phyloP scores from a whole-genome alignment of 257 asterid species.

The Scutellaria minor region DNA sequence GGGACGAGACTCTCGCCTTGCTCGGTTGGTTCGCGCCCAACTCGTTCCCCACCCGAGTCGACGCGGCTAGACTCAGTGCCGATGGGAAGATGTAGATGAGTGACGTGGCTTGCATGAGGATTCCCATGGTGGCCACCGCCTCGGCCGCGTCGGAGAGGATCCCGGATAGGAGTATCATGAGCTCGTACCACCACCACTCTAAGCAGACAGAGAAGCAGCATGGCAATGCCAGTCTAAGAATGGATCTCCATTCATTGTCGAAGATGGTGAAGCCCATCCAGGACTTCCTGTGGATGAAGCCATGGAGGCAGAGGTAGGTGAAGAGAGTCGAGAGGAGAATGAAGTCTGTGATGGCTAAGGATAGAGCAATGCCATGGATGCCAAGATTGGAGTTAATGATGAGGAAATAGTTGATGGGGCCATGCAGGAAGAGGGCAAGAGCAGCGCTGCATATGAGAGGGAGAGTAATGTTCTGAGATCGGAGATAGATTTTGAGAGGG shows the following conservation, averaged over 20 bases:
- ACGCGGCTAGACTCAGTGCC: conserved; percentile 55
- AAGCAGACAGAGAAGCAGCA: conserved; percentile 78
- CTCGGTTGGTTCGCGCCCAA: conserved; percentile 58
- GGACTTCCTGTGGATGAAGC: conserved; percentile 25
- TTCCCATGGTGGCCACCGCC: conserved; percentile 68
- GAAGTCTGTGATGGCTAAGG: conserved; percentile 46
- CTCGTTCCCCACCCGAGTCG: conserved; percentile 71
- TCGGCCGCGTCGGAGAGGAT: conserved; percentile 52
- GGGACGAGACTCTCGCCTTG: conserved; percentile 48
- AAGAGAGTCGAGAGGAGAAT: conserved; percentile 40
- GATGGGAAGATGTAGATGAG: conserved; percentile 64
- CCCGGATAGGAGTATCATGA: conserved; percentile 71
- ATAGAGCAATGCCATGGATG: conserved; percentile 55
- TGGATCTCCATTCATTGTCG: conserved; percentile 46
- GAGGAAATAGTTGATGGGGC: conserved; percentile 54
- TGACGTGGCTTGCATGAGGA: conserved; percentile 65
- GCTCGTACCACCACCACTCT: conserved; percentile 98
- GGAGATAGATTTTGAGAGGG: conserved; percentile 58
- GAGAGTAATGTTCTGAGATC: conserved; percentile 60
- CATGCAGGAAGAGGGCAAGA: conserved; percentile 53
- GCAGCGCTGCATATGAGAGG: conserved; percentile 58
- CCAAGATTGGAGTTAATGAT: conserved; percentile 46
- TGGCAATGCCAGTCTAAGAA: conserved; percentile 46
- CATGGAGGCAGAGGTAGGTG: conserved; percentile 27
- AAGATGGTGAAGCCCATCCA: conserved; percentile 37